Percentiles rank a stretch among this genome's conserved stretches.
phyloP scores from a whole-genome alignment of 768 basidiomycete genomes.

The Mycena vitilis region DNA sequence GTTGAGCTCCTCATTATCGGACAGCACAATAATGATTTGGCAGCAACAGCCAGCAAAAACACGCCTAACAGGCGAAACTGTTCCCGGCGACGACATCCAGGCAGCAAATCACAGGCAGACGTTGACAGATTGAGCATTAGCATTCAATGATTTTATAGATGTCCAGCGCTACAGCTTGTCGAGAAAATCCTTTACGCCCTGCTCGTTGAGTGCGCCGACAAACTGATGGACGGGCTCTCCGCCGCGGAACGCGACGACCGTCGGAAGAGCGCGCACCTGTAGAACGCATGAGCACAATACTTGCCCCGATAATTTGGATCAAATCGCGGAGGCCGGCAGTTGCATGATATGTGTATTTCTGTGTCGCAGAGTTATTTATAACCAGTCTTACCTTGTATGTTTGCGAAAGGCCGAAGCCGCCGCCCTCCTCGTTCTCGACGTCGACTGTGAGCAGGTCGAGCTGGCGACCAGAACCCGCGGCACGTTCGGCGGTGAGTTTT shows the following conservation, averaged over 20 bases:
- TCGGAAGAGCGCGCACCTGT: constrained; percentile 82
- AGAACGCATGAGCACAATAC: background rate
- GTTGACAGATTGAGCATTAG: too few species aligned
- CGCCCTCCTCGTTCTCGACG: constrained; percentile 61
- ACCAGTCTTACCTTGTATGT: constrained; percentile 58
- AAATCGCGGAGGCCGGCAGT: background rate
- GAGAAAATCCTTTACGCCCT: constrained; percentile 58
- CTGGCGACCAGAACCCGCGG: constrained; percentile 64
- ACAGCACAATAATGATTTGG: too few species aligned
- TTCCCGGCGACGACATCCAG: too few species aligned
- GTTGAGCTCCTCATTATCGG: too few species aligned
- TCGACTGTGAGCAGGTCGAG: constrained; percentile 82
- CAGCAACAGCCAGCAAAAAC: too few species aligned
- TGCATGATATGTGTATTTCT: background rate
- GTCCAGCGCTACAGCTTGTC: constrained; percentile 47
- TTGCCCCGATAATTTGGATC: background rate
- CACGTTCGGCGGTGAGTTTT: constrained; percentile 61
- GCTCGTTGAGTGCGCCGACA: constrained; percentile 65
- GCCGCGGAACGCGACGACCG: constrained; percentile 80
- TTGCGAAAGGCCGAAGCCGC: constrained; percentile 60
- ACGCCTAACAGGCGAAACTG: too few species aligned
- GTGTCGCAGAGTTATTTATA: constrained; percentile 9
- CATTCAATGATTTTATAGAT: constrained; percentile 10
- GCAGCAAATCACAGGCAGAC: too few species aligned
- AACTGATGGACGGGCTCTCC: constrained; percentile 72